Evolutionary conservation across 116 monocot species (phyloP).

Genomic region (Cymodocea nodosa): DNA sequence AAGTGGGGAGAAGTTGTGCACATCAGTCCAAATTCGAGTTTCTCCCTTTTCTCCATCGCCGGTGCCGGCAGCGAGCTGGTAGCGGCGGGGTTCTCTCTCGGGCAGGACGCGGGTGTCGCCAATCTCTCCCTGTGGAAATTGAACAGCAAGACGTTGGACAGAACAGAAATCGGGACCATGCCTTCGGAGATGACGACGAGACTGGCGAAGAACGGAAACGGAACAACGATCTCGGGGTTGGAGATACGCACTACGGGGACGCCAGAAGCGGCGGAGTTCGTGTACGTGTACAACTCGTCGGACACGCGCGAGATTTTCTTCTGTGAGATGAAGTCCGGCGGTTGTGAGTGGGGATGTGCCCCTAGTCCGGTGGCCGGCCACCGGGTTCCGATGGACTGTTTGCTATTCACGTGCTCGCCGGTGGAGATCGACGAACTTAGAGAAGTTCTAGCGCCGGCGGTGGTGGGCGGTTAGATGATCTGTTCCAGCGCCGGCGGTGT

Average conservation of each 20-base stretch:
- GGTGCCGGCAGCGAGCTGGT: constrained; percentile 1
- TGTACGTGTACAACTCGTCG: constrained; percentile 27
- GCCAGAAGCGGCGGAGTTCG: constrained; percentile 5
- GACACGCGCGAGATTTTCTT: constrained; percentile 18
- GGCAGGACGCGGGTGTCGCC: neutral
- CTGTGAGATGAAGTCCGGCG: constrained; percentile 8
- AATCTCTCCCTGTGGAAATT: constrained; percentile 22
- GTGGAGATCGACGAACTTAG: constrained; percentile 18
- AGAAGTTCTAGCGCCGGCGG: constrained; percentile 1
- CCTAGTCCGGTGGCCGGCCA: constrained; percentile 5
- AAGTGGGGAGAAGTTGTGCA: constrained; percentile 17
- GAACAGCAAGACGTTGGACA: constrained; percentile 4
- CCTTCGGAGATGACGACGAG: constrained; percentile 18
- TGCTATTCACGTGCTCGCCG: constrained; percentile 10
- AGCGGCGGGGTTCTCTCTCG: constrained; percentile 7
- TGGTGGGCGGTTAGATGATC: neutral
- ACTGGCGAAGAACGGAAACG: neutral
- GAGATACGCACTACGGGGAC: constrained; percentile 6
- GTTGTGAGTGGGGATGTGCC: constrained; percentile 21
- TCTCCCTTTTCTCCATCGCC: constrained; percentile 10
- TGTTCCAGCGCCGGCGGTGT: too few relatives aligned
- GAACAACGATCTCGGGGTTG: constrained; percentile 1
- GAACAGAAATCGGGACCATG: constrained; percentile 14
- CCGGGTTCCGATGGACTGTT: constrained; percentile 8
- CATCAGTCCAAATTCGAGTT: constrained; percentile 3